A percentile compares a stretch with the other conserved stretches of the same genome.
Conservation (phyloP, 106 monocot species). For the Dioscorea dumetorum region DNA sequence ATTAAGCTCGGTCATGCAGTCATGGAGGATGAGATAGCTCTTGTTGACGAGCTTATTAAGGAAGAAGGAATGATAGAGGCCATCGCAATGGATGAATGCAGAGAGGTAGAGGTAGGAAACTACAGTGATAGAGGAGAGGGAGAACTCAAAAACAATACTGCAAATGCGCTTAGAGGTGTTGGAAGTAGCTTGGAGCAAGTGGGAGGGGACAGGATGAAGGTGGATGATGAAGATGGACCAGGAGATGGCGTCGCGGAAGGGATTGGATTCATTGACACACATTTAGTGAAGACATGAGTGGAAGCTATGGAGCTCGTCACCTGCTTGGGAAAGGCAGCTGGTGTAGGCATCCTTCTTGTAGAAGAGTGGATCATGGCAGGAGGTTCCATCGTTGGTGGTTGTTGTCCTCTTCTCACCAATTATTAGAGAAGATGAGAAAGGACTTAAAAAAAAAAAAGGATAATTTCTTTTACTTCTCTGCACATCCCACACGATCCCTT, state of each 20-base stretch:
- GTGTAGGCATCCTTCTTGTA: constrained; percentile 16
- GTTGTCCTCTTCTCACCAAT: background rate
- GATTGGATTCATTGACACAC: constrained; percentile 52
- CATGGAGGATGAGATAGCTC: constrained; percentile 34
- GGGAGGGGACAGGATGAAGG: constrained; percentile 39
- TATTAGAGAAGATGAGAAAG: no score
- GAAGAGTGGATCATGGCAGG: background rate
- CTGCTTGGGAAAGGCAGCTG: constrained; percentile 41
- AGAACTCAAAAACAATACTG: constrained; percentile 51
- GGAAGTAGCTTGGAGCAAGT: constrained; percentile 48
- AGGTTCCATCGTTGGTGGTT: background rate
- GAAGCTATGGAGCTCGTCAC: constrained; percentile 67
- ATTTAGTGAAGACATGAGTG: constrained; percentile 63
- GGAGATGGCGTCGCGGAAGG: constrained; percentile 19
- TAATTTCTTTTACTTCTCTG: no score
- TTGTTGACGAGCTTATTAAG: constrained; percentile 58
- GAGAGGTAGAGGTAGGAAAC: constrained; percentile 61
- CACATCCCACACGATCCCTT: no score
- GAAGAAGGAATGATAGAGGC: constrained; percentile 64
- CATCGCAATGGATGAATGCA: constrained; percentile 27
- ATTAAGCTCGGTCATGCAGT: constrained; percentile 54
- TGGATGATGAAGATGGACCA: constrained; percentile 55
- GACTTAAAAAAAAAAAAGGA: no score
- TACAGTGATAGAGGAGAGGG: constrained; percentile 56
- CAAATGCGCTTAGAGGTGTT: constrained; percentile 33